Evolutionary conservation across 495 filamentous ascomycete species (phyloP).

Genomic region (Glarea lozoyensis): DNA sequence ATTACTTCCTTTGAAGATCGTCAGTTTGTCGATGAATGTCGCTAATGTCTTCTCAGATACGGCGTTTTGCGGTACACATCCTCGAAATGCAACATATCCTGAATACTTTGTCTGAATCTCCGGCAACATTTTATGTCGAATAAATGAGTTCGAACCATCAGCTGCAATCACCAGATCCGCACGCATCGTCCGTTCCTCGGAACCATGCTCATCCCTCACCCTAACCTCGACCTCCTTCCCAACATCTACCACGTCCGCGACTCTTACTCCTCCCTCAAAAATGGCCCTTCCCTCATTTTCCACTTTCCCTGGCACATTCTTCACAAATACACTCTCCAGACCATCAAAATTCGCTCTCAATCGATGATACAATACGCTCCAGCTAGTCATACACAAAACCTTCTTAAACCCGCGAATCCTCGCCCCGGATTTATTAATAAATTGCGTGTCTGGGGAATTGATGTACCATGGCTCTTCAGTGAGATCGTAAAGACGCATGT

Average conservation of each 20-base stretch:
- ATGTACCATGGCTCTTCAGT: neutral
- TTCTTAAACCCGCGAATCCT: neutral
- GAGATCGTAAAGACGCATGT: neutral
- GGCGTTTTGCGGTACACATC: neutral
- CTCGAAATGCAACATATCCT: neutral
- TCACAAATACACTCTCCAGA: conserved; percentile 12
- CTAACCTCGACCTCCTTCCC: neutral
- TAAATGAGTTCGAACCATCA: conserved; percentile 16
- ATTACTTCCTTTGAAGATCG: no score
- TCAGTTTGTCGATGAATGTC: neutral
- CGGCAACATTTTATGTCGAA: conserved; percentile 15
- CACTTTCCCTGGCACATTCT: conserved; percentile 2
- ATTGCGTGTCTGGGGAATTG: neutral
- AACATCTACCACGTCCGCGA: neutral
- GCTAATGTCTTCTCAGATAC: neutral
- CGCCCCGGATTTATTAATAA: neutral
- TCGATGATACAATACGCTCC: conserved; percentile 22
- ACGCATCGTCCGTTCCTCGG: neutral
- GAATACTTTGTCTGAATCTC: conserved; percentile 1
- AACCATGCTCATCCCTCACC: neutral
- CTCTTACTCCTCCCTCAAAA: neutral
- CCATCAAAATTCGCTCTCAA: conserved; percentile 23
- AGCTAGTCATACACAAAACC: conserved; percentile 18
- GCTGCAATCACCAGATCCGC: conserved; percentile 23
- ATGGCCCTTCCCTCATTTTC: neutral